Evolutionary conservation across 805 yeast species (phyloP), one percentile per base, ranked within the genome.

Genomic region (Sugiyamaella marilandica): DNA sequence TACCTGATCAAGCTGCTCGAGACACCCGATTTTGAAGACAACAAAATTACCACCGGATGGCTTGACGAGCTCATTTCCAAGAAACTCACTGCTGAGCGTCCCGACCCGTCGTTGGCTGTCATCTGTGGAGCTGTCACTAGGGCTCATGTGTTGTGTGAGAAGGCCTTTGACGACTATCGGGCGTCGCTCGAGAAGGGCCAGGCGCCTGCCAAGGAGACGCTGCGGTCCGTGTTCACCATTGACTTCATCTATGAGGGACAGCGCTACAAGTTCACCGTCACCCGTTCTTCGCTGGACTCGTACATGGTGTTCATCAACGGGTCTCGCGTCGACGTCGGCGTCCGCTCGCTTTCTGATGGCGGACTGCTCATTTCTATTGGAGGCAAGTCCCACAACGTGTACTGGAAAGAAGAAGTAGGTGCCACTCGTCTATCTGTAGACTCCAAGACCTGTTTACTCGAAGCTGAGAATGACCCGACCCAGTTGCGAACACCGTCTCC

Each of bases 31-130:
- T 94, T 94, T 64, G 97, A 90, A 73, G 90, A 85, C 54, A 95
- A 94, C 72, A 92, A 94, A 47, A 92, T 94, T 65, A 94, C 99
- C 54, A 94, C 99, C 54, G 98, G 98, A 52, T 94, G 99, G 99
- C 82, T 94, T 66, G 99, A 94, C 71, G 98, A 92, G 72, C 81
- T 94, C 65, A 94, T 94, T 65, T 77, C 95, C 55, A 87, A 88
- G 72, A 90, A 87, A 65, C 82, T 95, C 70, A 94, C 99, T 37
- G 95, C 97, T 39, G 97, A 94, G 73, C 84, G 97, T 72, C 99
- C 99, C 41, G 97, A 95, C 70, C 81, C 90, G 44, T 79, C 81
- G 49, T 68, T 91, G 55, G 98, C 99, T 33, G 94, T 92, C 48
- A 79, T 94, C 52, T 91, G 97, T 74, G 99, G 99, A 73, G 99